Evolutionary conservation across 2,329 filamentous ascomycete species (phyloP).

Genomic region (Penicillium polonicum): DNA sequence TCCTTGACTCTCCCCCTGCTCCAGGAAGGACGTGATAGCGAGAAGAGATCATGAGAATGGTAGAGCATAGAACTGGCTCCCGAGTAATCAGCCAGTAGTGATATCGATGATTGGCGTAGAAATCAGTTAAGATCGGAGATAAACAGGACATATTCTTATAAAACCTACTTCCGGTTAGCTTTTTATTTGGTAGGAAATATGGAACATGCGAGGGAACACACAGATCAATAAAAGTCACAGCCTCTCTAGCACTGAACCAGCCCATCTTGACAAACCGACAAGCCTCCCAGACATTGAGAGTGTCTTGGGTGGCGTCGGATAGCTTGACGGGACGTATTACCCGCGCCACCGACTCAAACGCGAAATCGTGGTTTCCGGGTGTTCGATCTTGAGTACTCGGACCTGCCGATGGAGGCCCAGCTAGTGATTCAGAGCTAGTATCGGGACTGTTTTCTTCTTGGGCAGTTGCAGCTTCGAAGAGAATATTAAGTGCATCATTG

Average conservation of each 20-base stretch:
- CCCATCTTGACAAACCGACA: slow-evolving; percentile 57
- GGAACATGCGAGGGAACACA: slow-evolving; percentile 23
- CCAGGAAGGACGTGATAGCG: slow-evolving; percentile 50
- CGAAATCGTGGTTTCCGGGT: slow-evolving; percentile 17
- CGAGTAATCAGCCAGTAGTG: slow-evolving; percentile 51
- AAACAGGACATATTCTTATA: slow-evolving; percentile 53
- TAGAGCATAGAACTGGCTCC: slow-evolving; percentile 55
- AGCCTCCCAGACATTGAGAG: slow-evolving; percentile 48
- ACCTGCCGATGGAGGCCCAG: slow-evolving; percentile 19
- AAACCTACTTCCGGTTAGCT: slow-evolving; percentile 34
- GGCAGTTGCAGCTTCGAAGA: slow-evolving; percentile 51
- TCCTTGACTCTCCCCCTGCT: slow-evolving; percentile 47
- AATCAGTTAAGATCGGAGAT: slow-evolving; percentile 52
- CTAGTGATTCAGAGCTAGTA: slow-evolving; percentile 25
- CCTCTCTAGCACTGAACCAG: slow-evolving; percentile 56
- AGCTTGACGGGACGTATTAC: slow-evolving; percentile 30
- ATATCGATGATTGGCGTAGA: slow-evolving; percentile 50
- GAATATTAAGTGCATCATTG: slow-evolving; percentile 54
- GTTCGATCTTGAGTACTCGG: slow-evolving; percentile 12
- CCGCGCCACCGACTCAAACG: slow-evolving; percentile 22
- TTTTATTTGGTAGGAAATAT: background rate
- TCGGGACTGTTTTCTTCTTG: slow-evolving; percentile 39
- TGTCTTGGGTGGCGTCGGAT: slow-evolving; percentile 33
- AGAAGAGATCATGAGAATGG: slow-evolving; percentile 56
- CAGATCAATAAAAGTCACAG: slow-evolving; percentile 54